Evolutionary conservation across 2,329 filamentous ascomycete genomes (phyloP), one percentile per base, ranked within the genome.

Genomic region (Calonectria naviculata): DNA sequence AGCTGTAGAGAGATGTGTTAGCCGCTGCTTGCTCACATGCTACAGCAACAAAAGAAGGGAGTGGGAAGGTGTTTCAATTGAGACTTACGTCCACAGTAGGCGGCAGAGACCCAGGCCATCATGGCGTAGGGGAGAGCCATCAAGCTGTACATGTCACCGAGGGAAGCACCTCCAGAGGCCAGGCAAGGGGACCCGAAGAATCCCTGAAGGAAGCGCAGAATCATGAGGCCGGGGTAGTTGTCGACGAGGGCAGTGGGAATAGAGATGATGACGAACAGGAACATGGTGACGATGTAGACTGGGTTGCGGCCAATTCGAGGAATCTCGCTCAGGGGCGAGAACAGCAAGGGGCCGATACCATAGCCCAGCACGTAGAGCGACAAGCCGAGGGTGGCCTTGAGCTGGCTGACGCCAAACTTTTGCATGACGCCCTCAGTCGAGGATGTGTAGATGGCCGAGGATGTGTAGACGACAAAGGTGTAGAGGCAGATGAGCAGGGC

Each of bases 171-270:
- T 6, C 87, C 88, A 0, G 88, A 92, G 0, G 92, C 91, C 9
- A 94, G 82, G 79, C 89, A 91, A 0, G 92, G 92, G 9, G 87
- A 89, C 10, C 91, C 91, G 74, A 93, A 91, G 85, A 93, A 91
- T 2, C 91, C 91, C 70, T 90, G 89, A 5, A 93, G 81, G 81
- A 93, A 93, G 1, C 91, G 87, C 3, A 92, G 84, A 3, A 92
- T 89, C 75, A 93, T 86, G 12, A 94, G 84, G 0, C 91, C 91
- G 0, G 89, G 83, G 64, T 91, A 93, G 82, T 91, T 93, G 52
- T 88, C 81, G 4, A 90, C 90, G 0, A 94, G 80, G 0, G 91
- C 90, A 0, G 91, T 89, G 0, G 92, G 92, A 19, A 94, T 87
- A 7, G 88, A 90, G 13, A 94, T 81, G 71, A 94, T 87, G 60